These are phyloP conservation scores for Oemleria cerasiformis DNA, from an alignment of 306 rosid species.

Conservation along the genomic window DNA sequence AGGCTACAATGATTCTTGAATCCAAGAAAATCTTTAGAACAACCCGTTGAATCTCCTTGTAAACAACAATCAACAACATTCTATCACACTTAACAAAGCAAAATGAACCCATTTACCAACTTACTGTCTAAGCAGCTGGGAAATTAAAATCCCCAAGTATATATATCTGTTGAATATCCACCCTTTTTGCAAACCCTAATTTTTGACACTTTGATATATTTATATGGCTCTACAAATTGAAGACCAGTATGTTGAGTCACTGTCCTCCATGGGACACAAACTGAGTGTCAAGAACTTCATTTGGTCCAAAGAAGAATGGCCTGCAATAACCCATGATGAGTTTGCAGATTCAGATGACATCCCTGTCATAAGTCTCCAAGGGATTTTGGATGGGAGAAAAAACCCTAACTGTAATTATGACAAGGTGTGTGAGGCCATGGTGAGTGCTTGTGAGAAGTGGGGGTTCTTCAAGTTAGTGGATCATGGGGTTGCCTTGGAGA, in stretches of 20 bases:
- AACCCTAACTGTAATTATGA: constrained; percentile 2
- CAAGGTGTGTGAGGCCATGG: constrained; percentile 5
- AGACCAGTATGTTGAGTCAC: constrained; percentile 11
- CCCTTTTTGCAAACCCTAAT: neutral
- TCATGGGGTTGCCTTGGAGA: constrained; percentile 14
- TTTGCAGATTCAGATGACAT: constrained; percentile 10
- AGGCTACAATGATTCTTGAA: constrained; percentile 10
- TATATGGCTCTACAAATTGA: constrained; percentile 10
- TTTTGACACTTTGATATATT: neutral
- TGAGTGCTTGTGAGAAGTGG: constrained; percentile 18
- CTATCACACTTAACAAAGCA: constrained; percentile 10
- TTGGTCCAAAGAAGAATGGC: constrained; percentile 22
- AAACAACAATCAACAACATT: neutral
- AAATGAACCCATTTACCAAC: neutral
- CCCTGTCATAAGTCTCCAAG: constrained; percentile 16
- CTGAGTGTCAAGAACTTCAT: constrained; percentile 16
- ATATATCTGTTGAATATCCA: neutral
- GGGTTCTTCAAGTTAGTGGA: constrained; percentile 18
- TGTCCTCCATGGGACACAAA: constrained; percentile 15
- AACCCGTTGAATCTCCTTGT: constrained; percentile 2
- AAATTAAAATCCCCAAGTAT: neutral
- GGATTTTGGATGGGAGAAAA: constrained; percentile 1
- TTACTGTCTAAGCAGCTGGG: too few relatives aligned
- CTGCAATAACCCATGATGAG: constrained; percentile 4
- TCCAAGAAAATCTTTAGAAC: neutral